Conservation (phyloP, 257 asterid species). For the Nicotiana undulata region DNA sequence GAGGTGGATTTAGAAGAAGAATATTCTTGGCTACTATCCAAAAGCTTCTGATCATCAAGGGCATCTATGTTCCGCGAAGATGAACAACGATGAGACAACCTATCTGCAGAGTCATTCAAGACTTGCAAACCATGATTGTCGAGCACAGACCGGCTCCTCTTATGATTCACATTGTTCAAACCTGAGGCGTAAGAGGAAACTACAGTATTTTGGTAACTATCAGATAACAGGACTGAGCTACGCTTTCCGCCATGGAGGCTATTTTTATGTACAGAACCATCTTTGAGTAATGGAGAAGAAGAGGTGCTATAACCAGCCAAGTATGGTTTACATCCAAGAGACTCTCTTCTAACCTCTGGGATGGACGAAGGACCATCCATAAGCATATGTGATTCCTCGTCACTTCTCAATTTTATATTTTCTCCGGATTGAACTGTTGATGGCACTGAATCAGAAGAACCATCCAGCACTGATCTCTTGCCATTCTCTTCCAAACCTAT, state of each 20-base stretch:
- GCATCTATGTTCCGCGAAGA: slow-evolving; percentile 37
- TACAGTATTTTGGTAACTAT: slow-evolving; percentile 17
- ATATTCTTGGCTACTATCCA: slow-evolving; percentile 28
- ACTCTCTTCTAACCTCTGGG: slow-evolving; percentile 19
- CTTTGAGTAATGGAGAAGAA: slow-evolving; percentile 27
- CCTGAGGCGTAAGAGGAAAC: slow-evolving; percentile 23
- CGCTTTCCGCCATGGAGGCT: slow-evolving; percentile 6
- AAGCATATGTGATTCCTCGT: slow-evolving; percentile 16
- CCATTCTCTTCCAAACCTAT: slow-evolving; percentile 15
- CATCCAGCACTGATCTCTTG: slow-evolving; percentile 10
- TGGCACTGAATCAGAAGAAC: slow-evolving; percentile 38
- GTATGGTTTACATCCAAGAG: slow-evolving; percentile 20
- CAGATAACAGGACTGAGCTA: slow-evolving; percentile 14
- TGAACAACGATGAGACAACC: slow-evolving; percentile 32
- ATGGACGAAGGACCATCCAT: slow-evolving; percentile 16
- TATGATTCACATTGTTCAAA: slow-evolving; percentile 20
- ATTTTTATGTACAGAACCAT: slow-evolving; percentile 30
- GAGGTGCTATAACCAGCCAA: slow-evolving; percentile 22
- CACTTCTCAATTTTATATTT: slow-evolving; percentile 27
- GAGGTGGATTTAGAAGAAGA: slow-evolving; percentile 38
- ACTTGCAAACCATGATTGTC: slow-evolving; percentile 19
- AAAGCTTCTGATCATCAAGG: slow-evolving; percentile 23
- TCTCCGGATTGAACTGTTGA: slow-evolving; percentile 35
- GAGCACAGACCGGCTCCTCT: slow-evolving; percentile 15
- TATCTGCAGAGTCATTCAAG: slow-evolving; percentile 21